Conservation (phyloP, 441 rosid species). For the Syzygium malaccense region DNA sequence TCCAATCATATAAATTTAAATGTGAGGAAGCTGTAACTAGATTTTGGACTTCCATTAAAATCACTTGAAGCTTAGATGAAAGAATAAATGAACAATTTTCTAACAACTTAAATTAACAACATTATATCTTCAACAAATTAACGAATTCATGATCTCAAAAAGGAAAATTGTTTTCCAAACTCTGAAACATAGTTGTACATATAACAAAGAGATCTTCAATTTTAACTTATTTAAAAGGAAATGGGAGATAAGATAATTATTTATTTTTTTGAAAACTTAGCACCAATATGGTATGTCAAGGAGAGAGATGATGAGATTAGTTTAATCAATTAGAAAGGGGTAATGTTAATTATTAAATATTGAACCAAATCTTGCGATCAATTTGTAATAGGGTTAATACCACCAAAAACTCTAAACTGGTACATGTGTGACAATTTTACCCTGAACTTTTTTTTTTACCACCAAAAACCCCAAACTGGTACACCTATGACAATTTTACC, state of each 20-base stretch:
- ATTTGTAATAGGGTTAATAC: neutral
- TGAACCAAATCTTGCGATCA: neutral
- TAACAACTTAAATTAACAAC: neutral
- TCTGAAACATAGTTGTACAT: neutral
- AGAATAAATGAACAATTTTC: neutral
- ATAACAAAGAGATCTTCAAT: neutral
- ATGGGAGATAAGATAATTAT: neutral
- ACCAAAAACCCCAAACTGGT: too few species aligned
- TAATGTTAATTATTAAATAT: neutral
- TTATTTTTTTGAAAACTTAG: neutral
- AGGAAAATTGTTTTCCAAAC: neutral
- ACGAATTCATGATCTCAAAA: neutral
- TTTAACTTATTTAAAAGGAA: neutral
- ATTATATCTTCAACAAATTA: neutral
- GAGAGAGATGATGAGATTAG: neutral
- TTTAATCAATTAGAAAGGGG: neutral
- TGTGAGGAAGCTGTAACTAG: neutral
- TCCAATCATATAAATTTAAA: neutral
- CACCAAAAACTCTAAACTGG: too few species aligned
- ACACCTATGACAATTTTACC: too few species aligned
- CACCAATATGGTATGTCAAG: neutral
- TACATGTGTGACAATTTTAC: too few species aligned
- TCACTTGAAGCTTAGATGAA: neutral
- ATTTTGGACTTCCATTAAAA: neutral
- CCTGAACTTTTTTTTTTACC: too few species aligned